These are phyloP conservation scores for Picochlorum sp. DNA, from an alignment of 139 green algal genomes.

Conservation along the genomic window DNA sequence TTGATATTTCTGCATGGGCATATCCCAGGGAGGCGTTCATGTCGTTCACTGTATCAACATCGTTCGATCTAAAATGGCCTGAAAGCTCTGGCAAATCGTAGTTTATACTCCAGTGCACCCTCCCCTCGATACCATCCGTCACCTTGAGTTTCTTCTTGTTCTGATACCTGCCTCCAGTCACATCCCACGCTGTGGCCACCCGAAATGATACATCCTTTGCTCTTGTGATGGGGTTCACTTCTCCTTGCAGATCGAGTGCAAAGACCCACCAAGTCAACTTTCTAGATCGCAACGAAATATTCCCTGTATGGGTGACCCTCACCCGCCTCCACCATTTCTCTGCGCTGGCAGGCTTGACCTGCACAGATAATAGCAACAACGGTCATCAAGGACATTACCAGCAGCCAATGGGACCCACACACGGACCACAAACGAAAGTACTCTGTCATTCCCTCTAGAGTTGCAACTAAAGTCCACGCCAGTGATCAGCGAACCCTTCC, in stretches of 20 bases:
- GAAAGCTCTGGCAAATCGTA: constrained; percentile 22
- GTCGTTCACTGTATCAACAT: constrained; percentile 3
- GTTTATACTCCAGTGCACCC: constrained; percentile 18
- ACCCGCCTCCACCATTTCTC: constrained; percentile 18
- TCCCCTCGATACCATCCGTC: background rate
- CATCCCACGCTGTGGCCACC: constrained; percentile 25
- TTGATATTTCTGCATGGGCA: constrained; percentile 18
- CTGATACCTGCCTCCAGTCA: background rate
- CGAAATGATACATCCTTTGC: constrained; percentile 8
- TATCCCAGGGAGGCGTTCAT: constrained; percentile 22
- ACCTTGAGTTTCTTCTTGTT: constrained; percentile 14
- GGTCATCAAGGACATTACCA: background rate
- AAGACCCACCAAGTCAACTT: constrained; percentile 26
- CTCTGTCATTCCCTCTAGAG: background rate
- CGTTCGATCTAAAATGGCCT: constrained; percentile 12
- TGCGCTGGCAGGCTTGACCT: constrained; percentile 22
- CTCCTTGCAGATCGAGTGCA: constrained; percentile 16
- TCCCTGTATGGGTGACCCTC: constrained; percentile 12
- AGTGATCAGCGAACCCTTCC: constrained; percentile 7
- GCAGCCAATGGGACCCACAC: background rate
- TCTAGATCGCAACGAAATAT: constrained; percentile 18
- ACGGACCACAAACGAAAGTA: constrained; percentile 18
- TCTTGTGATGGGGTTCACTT: constrained; percentile 16
- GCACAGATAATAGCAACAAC: background rate
- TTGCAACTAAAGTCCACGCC: constrained; percentile 14